Conservation (phyloP, 352 stramenopile genomes). For the Globisporangium nunn region DNA sequence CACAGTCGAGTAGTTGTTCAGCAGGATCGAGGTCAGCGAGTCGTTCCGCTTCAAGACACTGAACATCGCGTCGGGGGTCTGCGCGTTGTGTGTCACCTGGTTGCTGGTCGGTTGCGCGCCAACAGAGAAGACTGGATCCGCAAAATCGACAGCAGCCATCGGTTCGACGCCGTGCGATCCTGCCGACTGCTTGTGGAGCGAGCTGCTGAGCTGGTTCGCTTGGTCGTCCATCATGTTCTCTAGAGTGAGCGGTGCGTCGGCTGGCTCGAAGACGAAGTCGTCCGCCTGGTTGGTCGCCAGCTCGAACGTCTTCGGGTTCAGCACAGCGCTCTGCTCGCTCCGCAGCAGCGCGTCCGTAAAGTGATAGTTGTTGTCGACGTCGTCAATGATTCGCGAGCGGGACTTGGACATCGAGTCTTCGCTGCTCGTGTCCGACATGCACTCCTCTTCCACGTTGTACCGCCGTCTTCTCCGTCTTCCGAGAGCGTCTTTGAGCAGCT, state of each 20-base stretch:
- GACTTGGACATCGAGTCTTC: conserved; percentile 30
- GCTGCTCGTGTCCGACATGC: conserved; percentile 51
- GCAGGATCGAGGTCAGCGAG: conserved; percentile 10
- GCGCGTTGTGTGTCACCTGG: conserved; percentile 7
- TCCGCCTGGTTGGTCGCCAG: conserved; percentile 4
- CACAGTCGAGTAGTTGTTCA: conserved; percentile 12
- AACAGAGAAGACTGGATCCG: too few relatives aligned
- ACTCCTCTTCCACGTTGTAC: conserved; percentile 39
- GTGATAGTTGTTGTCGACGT: conserved; percentile 11
- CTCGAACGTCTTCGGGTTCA: background rate
- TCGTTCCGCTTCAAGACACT: conserved; percentile 7
- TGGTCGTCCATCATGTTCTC: conserved; percentile 8
- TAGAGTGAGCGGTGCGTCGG: conserved; percentile 1
- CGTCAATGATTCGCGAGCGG: conserved; percentile 14
- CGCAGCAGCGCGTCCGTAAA: conserved; percentile 1
- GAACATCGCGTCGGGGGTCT: conserved; percentile 3
- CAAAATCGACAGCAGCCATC: too few relatives aligned
- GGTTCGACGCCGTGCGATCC: too few relatives aligned
- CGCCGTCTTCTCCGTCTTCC: conserved; percentile 12
- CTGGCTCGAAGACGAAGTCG: background rate
- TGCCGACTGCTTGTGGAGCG: background rate
- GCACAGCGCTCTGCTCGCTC: background rate
- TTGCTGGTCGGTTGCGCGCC: conserved; percentile 1
- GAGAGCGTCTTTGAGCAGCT: conserved; percentile 23
- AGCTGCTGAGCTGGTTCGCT: conserved; percentile 3